phyloP scores from a whole-genome alignment of 345 rosid genomes.

The Linum usitatissimum region DNA sequence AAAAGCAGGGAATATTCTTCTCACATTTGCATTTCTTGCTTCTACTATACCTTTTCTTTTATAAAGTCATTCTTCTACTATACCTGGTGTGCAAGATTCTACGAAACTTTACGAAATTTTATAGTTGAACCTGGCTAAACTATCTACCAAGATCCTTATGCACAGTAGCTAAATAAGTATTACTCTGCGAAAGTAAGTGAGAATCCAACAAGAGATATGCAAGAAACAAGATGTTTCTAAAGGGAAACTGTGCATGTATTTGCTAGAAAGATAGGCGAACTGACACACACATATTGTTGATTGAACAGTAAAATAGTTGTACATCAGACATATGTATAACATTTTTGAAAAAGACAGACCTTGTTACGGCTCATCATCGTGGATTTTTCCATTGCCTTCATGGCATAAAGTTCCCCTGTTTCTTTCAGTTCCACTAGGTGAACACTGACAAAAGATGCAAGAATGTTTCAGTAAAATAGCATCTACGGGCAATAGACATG shows the following conservation, averaged over 20 bases:
- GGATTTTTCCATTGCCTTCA: constrained; percentile 97
- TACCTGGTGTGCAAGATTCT: background rate
- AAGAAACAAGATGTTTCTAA: background rate
- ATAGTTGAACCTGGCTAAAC: background rate
- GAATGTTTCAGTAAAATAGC: background rate
- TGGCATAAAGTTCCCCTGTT: constrained; percentile 66
- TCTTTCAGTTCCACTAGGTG: constrained; percentile 86
- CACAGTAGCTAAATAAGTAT: background rate
- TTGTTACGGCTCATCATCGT: constrained; percentile 84
- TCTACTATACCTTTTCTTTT: background rate
- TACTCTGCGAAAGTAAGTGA: background rate
- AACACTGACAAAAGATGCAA: constrained; percentile 32
- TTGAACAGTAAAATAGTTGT: background rate
- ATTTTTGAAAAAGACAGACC: constrained; percentile 24
- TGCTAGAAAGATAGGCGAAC: background rate
- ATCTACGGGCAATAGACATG: background rate
- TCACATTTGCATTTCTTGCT: background rate
- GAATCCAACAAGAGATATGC: too few relatives aligned
- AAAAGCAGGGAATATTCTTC: background rate
- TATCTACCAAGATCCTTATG: background rate
- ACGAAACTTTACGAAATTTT: background rate
- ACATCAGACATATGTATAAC: too few relatives aligned
- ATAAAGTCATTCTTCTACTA: too few relatives aligned
- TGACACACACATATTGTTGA: background rate
- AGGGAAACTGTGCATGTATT: background rate